phyloP scores from a whole-genome alignment of 257 asterid species.

The Rubia yunnanensis region DNA sequence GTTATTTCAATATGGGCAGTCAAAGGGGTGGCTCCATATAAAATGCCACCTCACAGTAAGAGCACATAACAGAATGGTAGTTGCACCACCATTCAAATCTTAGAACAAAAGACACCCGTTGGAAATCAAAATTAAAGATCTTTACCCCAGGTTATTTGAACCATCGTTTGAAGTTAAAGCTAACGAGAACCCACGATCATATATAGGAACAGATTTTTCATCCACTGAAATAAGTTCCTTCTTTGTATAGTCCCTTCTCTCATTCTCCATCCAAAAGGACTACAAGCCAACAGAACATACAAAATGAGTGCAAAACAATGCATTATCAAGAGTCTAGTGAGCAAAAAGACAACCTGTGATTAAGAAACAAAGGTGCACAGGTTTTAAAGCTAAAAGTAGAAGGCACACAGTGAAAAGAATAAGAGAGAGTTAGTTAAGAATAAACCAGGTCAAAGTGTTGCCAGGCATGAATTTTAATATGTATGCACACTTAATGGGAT shows the following conservation, averaged over 20 bases:
- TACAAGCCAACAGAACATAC: slow-evolving; percentile 26
- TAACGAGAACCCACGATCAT: slow-evolving; percentile 85
- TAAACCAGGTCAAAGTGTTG: background rate
- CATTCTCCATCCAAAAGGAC: slow-evolving; percentile 85
- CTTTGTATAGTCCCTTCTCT: slow-evolving; percentile 25
- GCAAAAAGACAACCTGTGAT: background rate
- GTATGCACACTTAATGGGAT: background rate
- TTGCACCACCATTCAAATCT: background rate
- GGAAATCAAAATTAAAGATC: slow-evolving; percentile 1
- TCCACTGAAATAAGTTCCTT: slow-evolving; percentile 58
- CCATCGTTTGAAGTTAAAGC: slow-evolving; percentile 66
- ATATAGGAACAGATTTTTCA: slow-evolving; percentile 65
- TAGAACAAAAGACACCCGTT: background rate
- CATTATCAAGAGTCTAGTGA: background rate
- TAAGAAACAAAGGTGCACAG: background rate
- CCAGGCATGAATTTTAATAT: background rate
- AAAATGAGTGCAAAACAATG: background rate
- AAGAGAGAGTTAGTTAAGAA: background rate
- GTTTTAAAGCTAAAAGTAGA: background rate
- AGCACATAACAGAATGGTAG: background rate
- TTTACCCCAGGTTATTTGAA: slow-evolving; percentile 56
- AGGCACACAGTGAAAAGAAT: background rate
- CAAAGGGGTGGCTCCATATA: background rate
- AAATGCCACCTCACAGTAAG: background rate
- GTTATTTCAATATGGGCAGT: background rate